Percentiles rank a stretch among this genome's conserved stretches.
Evolutionary conservation across 2,329 filamentous ascomycete species (phyloP).

Genomic region (Capronia coronata): DNA sequence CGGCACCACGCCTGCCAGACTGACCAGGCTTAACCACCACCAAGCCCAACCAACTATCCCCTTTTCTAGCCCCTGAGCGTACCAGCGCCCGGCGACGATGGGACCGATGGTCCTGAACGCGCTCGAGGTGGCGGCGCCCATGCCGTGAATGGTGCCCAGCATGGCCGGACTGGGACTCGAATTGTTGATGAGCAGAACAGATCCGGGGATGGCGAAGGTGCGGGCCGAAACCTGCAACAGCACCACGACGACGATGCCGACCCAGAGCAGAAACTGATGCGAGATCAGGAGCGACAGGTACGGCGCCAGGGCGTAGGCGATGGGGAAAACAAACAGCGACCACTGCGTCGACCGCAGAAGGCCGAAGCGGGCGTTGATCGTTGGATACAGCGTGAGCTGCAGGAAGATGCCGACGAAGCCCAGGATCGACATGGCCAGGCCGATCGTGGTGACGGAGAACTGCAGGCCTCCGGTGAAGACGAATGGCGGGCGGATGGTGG

Average conservation of each 20-base stretch:
- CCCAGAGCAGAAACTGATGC: slow-evolving; percentile 52
- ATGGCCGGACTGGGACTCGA: slow-evolving; percentile 54
- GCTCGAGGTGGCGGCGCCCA: slow-evolving; percentile 51
- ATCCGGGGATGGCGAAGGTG: slow-evolving; percentile 60
- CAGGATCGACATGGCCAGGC: slow-evolving; percentile 67
- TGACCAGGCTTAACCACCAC: slow-evolving; percentile 52
- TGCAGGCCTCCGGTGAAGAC: slow-evolving; percentile 66
- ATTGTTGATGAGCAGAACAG: slow-evolving; percentile 56
- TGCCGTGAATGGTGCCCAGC: slow-evolving; percentile 53
- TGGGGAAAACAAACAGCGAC: slow-evolving; percentile 62
- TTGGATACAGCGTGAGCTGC: slow-evolving; percentile 65
- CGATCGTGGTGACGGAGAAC: slow-evolving; percentile 62
- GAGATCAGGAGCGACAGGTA: slow-evolving; percentile 65
- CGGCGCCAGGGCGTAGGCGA: slow-evolving; percentile 65
- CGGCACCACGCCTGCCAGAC: slow-evolving; percentile 52
- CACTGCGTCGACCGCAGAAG: slow-evolving; percentile 62
- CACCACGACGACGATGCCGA: slow-evolving; percentile 58
- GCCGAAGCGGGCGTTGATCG: slow-evolving; percentile 59
- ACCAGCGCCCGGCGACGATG: slow-evolving; percentile 51
- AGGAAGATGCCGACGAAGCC: slow-evolving; percentile 67
- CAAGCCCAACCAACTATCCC: slow-evolving; percentile 53
- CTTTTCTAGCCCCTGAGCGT: slow-evolving; percentile 48
- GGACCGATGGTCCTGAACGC: slow-evolving; percentile 53
- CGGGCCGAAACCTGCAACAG: slow-evolving; percentile 64
- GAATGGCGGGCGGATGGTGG: slow-evolving; percentile 45